phyloP scores from a whole-genome alignment of 2,329 filamentous ascomycete species.

The Furcasterigmium sp. region DNA sequence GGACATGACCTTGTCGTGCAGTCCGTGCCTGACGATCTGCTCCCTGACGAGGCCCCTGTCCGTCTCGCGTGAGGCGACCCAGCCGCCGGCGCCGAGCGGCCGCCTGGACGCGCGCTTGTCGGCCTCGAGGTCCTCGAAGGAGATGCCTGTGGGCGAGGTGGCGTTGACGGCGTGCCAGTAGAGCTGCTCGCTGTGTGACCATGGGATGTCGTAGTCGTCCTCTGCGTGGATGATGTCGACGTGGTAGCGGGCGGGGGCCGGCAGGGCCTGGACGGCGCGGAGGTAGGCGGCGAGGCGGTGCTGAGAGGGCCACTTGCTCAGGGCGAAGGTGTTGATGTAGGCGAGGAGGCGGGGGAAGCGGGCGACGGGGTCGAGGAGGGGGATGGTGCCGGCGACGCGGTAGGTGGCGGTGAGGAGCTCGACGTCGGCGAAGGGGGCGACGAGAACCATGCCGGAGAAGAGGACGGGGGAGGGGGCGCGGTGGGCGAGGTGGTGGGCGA shows the following conservation, averaged over 20 bases:
- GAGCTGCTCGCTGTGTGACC: constrained; percentile 40
- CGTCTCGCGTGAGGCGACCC: constrained; percentile 40
- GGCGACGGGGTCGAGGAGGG: constrained; percentile 48
- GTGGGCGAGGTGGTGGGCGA: constrained; percentile 23
- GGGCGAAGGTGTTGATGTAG: constrained; percentile 41
- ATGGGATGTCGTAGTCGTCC: constrained; percentile 47
- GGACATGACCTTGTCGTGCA: constrained; percentile 55
- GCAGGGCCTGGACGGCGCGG: constrained; percentile 12
- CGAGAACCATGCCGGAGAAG: constrained; percentile 50
- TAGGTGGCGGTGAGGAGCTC: constrained; percentile 51
- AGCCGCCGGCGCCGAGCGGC: constrained; percentile 42
- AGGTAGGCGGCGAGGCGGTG: constrained; percentile 41
- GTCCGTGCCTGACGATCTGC: constrained; percentile 48
- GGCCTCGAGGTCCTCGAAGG: constrained; percentile 36
- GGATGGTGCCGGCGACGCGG: constrained; percentile 47
- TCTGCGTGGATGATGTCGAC: constrained; percentile 45
- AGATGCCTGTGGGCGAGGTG: constrained; percentile 26
- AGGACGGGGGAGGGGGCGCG: constrained; percentile 17
- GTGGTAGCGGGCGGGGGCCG: constrained; percentile 25
- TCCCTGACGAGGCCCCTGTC: constrained; percentile 43
- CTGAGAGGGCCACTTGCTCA: constrained; percentile 45
- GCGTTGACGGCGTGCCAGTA: constrained; percentile 53
- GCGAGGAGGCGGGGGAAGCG: constrained; percentile 49
- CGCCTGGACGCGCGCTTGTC: constrained; percentile 31
- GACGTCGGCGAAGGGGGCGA: constrained; percentile 52